Evolutionary conservation across 2,329 filamentous ascomycete genomes (phyloP).

Genomic region (Alternaria sp.): DNA sequence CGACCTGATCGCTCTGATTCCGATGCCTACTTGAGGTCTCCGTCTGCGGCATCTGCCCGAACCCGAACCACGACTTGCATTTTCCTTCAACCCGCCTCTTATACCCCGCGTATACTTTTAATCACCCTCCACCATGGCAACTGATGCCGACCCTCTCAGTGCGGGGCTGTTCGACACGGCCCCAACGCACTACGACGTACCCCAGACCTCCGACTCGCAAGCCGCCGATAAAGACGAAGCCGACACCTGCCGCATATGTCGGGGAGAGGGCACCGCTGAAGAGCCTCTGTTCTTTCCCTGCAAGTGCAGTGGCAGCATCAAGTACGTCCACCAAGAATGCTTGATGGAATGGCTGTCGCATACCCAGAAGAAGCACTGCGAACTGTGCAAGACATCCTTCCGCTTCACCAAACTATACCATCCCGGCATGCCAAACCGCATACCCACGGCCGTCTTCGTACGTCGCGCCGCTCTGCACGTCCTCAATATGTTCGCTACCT

Average conservation of each 20-base stretch:
- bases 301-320: conserved; percentile 99
- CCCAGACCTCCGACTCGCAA: conserved; percentile 51
- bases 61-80: not conserved
- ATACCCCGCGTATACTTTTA: conserved; percentile 4
- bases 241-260: conserved; percentile 96
- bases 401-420: conserved; percentile 98
- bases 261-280: conserved; percentile 80
- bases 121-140: conserved; percentile 30
- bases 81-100: conserved; percentile 2
- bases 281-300: conserved; percentile 97
- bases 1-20: conserved; percentile 5
- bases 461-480: conserved; percentile 79
- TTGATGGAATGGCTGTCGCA: conserved; percentile 99
- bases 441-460: conserved; percentile 83
- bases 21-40: conserved; percentile 39
- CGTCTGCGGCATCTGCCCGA: conserved; percentile 31
- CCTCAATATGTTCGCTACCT: conserved; percentile 74
- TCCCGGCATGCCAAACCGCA: conserved; percentile 85
- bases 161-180: conserved; percentile 23
- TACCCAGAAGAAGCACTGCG: conserved; percentile 99
- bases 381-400: conserved; percentile 98
- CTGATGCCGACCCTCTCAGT: conserved; percentile 23
- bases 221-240: conserved; percentile 59
- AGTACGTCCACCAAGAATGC: conserved; percentile 97
- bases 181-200: conserved; percentile 10